phyloP scores from a whole-genome alignment of 805 yeast genomes.

The Pichia kluyveri region DNA sequence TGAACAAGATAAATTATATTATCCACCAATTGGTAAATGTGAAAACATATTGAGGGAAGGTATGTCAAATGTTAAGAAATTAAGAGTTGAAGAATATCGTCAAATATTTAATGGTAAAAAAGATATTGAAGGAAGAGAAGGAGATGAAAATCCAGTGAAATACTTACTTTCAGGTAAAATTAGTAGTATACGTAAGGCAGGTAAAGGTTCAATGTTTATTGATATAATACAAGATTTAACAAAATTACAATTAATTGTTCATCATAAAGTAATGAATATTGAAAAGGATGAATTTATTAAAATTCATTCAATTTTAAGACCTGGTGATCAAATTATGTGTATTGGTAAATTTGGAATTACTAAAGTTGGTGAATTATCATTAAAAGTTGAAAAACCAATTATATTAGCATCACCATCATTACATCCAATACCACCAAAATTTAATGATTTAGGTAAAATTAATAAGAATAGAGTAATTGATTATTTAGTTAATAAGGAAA shows the following conservation, averaged over 20 bases:
- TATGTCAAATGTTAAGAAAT: background rate
- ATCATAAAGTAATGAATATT: conserved; percentile 37
- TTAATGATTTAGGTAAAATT: conserved; percentile 46
- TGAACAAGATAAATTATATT: conserved; percentile 18
- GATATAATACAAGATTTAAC: conserved; percentile 56
- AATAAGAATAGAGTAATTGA: conserved; percentile 66
- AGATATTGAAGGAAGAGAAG: conserved; percentile 15
- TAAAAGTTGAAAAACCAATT: conserved; percentile 46
- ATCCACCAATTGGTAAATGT: conserved; percentile 17
- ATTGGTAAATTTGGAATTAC: conserved; percentile 70
- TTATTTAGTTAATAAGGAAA: conserved; percentile 50
- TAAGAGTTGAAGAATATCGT: conserved; percentile 34
- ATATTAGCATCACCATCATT: conserved; percentile 58
- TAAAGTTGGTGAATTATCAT: conserved; percentile 67
- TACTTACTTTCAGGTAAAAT: conserved; percentile 48
- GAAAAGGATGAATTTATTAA: conserved; percentile 33
- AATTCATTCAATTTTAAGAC: conserved; percentile 37
- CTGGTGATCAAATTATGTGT: conserved; percentile 66
- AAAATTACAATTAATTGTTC: conserved; percentile 55
- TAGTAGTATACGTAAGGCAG: conserved; percentile 47
- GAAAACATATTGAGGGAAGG: background rate
- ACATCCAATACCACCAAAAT: conserved; percentile 57
- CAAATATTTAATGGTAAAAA: conserved; percentile 20
- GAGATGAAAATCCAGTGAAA: conserved; percentile 15
- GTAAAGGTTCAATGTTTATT: conserved; percentile 59